Evolutionary conservation across 2,329 filamentous ascomycete genomes (phyloP), one percentile per base, ranked within the genome.

Genomic region (Cladophialophora chaetospira): DNA sequence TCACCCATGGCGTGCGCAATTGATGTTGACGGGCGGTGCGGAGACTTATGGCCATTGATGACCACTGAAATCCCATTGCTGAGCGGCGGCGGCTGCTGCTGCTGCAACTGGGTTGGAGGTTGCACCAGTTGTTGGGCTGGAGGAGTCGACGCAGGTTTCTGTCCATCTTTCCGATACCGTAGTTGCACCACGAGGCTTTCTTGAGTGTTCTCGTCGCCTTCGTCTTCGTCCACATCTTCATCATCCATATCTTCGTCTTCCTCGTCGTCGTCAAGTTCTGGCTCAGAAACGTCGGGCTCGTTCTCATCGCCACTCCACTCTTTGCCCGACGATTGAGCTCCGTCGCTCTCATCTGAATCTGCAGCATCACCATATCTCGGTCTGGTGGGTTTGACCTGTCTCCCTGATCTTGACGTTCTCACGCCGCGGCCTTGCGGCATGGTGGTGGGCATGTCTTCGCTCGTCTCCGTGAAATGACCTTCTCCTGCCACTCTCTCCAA

Each of bases 171-270:
- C n/a, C 60, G 51, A 63, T 78, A 78, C 65, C 74, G 69, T 11
- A 96, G 78, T 70, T 89, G 92, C 55, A 96, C 87, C 48, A 96
- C 81, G 36, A 93, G 79, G 64, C 85, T 89, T 19, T 72, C 73
- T 68, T 84, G 79, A 10, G 58, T 65, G 31, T 72, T 71, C 23
- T 67, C 66, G 17, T 71, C 72, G 31, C 73, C 70, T 35, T 85
- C 82, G n/a, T 71, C 70, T 28, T 72, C 75, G 55, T 68, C 63
- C 21, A 63, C 55, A 21, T 45, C 56, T 11, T 72, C 71, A 15
- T 72, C 73, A 50, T 72, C 75, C 42, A 69, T 67, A 45, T 73
- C 70, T 4, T 73, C 74, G 57, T 77, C 76, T 50, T 89, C 86
- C 4, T 86, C 86, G 23, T 86, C 88, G 53, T 88, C 88, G 9